These are phyloP conservation scores for Alternaria longipes DNA, from an alignment of 2,329 filamentous ascomycete genomes.

Conservation along the genomic window DNA sequence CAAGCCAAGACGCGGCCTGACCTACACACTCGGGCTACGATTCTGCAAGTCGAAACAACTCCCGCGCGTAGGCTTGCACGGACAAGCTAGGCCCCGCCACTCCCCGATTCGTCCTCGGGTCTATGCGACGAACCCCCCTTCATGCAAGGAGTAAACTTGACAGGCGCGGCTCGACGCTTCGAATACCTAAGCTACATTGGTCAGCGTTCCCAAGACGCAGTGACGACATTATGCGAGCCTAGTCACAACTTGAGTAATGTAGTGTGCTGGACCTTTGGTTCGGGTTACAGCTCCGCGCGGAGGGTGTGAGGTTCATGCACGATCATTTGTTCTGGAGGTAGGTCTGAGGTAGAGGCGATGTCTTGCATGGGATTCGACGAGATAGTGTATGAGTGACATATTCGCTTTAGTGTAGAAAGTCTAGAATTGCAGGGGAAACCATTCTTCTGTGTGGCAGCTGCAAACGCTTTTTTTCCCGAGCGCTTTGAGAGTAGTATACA, in stretches of 20 bases:
- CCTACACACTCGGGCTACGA: background rate
- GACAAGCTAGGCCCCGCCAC: conserved; percentile 1
- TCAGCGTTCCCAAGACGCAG: conserved; percentile 1
- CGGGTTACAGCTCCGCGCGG: background rate
- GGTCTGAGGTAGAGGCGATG: background rate
- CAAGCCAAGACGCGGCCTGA: conserved; percentile 3
- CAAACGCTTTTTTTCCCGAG: background rate
- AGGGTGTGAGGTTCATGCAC: conserved; percentile 8
- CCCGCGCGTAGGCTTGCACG: conserved; percentile 2
- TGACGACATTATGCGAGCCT: conserved; percentile 24
- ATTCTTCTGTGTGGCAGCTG: background rate
- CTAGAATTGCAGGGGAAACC: background rate
- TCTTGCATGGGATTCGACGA: background rate
- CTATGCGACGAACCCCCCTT: conserved; percentile 3
- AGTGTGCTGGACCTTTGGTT: background rate
- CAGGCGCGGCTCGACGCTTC: conserved; percentile 4
- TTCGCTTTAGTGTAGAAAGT: background rate
- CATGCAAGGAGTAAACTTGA: conserved; percentile 8
- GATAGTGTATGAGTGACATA: background rate
- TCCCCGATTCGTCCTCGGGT: conserved; percentile 12
- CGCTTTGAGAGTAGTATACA: conserved; percentile 12
- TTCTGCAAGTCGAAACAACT: conserved; percentile 3
- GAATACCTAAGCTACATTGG: conserved; percentile 1
- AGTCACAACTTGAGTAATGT: background rate
- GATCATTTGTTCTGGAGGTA: background rate